Percentiles rank a stretch among this genome's conserved stretches.
Conservation (phyloP, 768 basidiomycete species). For the Austroboletus eburneus region DNA sequence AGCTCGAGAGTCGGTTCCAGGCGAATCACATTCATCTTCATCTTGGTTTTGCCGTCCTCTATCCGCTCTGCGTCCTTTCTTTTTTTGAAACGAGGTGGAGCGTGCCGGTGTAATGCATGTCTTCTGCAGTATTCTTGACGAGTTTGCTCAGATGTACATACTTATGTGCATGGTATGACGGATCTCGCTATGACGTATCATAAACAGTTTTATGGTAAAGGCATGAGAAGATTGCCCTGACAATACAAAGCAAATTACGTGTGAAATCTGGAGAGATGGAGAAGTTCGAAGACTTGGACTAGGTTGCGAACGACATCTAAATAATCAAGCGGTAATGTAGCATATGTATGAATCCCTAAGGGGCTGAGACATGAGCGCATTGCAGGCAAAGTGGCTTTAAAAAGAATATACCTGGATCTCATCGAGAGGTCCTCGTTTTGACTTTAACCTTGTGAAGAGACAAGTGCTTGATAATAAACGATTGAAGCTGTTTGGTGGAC, state of each 20-base stretch:
- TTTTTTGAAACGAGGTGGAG: neutral
- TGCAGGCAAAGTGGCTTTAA: too few species aligned
- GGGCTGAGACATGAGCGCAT: too few species aligned
- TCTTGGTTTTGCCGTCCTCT: slow-evolving; percentile 1
- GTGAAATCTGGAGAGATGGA: too few species aligned
- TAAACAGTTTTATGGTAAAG: neutral
- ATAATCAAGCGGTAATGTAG: too few species aligned
- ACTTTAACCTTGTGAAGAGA: neutral
- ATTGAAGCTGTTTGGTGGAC: slow-evolving; percentile 16
- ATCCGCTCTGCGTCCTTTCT: neutral
- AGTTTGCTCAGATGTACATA: too few species aligned
- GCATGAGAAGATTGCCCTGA: neutral
- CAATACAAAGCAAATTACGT: too few species aligned
- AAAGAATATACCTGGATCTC: too few species aligned
- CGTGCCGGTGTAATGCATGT: neutral
- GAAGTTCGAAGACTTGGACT: too few species aligned
- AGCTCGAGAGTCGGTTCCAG: slow-evolving; percentile 4
- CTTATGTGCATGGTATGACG: neutral
- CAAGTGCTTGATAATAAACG: slow-evolving; percentile 16
- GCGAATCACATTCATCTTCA: neutral
- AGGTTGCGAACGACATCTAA: too few species aligned
- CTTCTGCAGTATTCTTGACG: neutral
- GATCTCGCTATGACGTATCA: too few species aligned
- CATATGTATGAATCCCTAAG: too few species aligned
- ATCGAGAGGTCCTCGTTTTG: too few species aligned